These are phyloP conservation scores for Acanthamoeba royreba DNA, from an alignment of 208 protist genomes.

Conservation along the genomic window DNA sequence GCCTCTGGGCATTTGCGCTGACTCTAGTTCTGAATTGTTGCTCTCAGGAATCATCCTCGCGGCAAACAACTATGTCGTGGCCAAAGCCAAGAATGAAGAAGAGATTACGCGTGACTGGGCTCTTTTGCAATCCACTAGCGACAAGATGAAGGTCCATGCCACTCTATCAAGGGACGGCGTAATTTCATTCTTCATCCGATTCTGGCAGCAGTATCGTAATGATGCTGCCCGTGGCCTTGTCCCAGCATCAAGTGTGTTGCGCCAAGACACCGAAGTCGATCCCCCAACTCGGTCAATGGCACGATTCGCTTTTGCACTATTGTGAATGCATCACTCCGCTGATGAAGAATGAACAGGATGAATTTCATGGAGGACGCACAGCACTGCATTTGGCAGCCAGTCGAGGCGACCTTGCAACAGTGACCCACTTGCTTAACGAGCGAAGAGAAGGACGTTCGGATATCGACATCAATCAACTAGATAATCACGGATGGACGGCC, in stretches of 20 bases:
- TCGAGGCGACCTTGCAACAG: neutral
- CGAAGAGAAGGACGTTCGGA: neutral
- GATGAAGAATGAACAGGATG: neutral
- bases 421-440: neutral
- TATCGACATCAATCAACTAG: neutral
- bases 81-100: constrained; percentile 39
- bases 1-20: neutral
- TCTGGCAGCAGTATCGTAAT: constrained; percentile 40
- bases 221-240: neutral
- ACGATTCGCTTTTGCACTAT: neutral
- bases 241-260: neutral
- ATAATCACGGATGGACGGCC: constrained; percentile 21
- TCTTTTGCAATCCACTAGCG: neutral
- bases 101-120: constrained; percentile 2
- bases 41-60: neutral
- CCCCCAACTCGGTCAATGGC: neutral
- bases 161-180: constrained; percentile 30
- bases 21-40: neutral
- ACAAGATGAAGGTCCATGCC: constrained; percentile 18
- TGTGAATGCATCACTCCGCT: neutral
- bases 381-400: neutral
- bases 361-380: neutral
- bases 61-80: constrained; percentile 33
- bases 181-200: constrained; percentile 30
- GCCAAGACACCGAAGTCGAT: neutral